Conservation (phyloP, 139 green algal species). For the Chlamydomonas asymmetrica region DNA sequence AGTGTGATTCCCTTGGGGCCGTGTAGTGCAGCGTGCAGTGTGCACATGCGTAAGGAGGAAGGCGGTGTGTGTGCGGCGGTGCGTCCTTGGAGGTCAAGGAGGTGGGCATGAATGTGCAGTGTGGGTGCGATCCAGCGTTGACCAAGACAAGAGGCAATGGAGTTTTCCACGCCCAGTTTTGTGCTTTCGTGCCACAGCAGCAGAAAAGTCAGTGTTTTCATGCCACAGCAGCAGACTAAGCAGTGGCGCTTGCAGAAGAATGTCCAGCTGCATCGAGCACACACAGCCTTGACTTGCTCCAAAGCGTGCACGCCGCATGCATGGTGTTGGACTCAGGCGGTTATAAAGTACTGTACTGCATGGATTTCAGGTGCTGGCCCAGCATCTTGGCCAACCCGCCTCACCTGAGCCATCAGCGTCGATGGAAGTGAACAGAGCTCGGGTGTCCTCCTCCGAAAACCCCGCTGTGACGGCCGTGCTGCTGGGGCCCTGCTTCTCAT, state of each 20-base stretch:
- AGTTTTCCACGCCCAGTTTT: too few species aligned
- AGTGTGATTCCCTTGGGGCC: background rate
- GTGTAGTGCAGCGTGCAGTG: background rate
- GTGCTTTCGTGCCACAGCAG: too few species aligned
- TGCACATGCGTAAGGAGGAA: background rate
- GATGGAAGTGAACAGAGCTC: slow-evolving; percentile 44
- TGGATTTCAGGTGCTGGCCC: background rate
- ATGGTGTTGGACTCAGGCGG: too few species aligned
- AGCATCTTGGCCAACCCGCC: background rate
- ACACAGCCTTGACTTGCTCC: too few species aligned
- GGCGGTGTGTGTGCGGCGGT: background rate
- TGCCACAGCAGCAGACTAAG: background rate
- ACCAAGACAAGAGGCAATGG: too few species aligned
- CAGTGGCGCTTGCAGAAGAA: background rate
- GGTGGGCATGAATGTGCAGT: background rate
- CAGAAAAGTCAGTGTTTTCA: background rate
- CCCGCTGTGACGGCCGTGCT: background rate
- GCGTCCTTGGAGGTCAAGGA: background rate
- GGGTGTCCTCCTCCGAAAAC: slow-evolving; percentile 44
- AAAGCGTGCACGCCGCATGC: too few species aligned
- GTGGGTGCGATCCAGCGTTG: too few species aligned
- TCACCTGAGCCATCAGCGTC: slow-evolving; percentile 47
- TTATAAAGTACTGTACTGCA: background rate
- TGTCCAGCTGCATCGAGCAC: background rate
- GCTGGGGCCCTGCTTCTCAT: background rate